phyloP scores from a whole-genome alignment of 192 early-diverging fungal species.

The Linnemannia elongata region DNA sequence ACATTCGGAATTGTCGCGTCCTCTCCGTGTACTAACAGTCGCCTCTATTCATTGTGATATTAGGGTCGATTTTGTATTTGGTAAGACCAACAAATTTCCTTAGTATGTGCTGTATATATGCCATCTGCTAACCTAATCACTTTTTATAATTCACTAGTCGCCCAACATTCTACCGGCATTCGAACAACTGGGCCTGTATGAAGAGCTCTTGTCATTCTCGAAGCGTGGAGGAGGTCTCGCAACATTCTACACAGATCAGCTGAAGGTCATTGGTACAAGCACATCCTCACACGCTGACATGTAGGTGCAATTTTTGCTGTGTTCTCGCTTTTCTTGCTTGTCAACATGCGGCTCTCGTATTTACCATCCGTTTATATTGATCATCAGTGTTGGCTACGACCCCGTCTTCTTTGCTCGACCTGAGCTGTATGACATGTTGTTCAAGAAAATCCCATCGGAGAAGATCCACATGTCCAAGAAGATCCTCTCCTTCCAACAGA shows the following conservation, averaged over 20 bases:
- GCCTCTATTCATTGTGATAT: no score
- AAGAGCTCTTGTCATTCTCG: neutral
- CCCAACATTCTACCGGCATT: neutral
- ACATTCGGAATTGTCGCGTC: no score
- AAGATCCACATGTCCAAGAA: constrained; percentile 17
- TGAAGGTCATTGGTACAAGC: neutral
- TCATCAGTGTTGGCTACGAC: neutral
- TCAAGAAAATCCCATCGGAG: neutral
- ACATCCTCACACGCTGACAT: neutral
- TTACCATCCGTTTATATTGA: no score
- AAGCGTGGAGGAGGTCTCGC: neutral
- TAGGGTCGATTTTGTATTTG: no score
- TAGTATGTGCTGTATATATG: no score
- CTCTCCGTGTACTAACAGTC: no score
- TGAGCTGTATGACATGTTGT: neutral
- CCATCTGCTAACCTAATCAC: no score
- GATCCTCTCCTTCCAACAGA: neutral
- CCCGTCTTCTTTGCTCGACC: neutral
- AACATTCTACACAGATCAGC: neutral
- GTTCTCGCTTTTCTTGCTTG: no score
- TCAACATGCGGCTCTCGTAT: neutral
- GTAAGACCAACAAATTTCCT: no score
- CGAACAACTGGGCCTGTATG: neutral
- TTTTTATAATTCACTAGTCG: neutral
- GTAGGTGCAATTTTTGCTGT: neutral